Evolutionary conservation across 2,329 filamentous ascomycete genomes (phyloP).

Genomic region (Diplodia sapinea): DNA sequence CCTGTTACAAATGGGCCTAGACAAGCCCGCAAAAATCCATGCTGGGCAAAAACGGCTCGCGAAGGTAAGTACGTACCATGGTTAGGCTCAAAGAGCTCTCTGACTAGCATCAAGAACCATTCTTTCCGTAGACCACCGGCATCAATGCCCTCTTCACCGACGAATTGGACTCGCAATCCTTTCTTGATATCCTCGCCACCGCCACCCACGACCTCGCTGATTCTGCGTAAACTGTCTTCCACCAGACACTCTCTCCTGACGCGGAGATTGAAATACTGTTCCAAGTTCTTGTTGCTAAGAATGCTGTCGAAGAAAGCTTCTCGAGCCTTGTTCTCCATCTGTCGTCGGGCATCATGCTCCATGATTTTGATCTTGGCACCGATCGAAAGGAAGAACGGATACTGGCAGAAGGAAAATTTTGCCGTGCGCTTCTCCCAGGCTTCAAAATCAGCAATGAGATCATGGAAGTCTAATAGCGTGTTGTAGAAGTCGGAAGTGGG

Average conservation of each 20-base stretch:
- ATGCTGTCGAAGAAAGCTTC: constrained; percentile 93
- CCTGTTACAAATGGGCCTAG: constrained; percentile 6
- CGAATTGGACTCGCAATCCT: constrained; percentile 81
- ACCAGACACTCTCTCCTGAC: constrained; percentile 85
- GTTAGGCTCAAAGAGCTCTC: constrained; percentile 89
- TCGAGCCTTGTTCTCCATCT: constrained; percentile 87
- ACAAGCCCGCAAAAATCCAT: background rate
- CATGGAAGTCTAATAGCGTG: constrained; percentile 82
- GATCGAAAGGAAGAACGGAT: constrained; percentile 89
- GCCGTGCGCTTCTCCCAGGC: constrained; percentile 77
- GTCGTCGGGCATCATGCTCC: constrained; percentile 83
- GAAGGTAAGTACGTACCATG: constrained; percentile 66
- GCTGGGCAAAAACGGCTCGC: background rate
- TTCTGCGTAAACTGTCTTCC: constrained; percentile 82
- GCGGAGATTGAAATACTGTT: constrained; percentile 77
- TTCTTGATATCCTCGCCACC: constrained; percentile 89
- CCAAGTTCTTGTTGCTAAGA: constrained; percentile 72
- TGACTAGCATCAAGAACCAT: constrained; percentile 87
- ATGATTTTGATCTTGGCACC: constrained; percentile 91
- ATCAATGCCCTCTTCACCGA: constrained; percentile 89
- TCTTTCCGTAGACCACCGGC: constrained; percentile 89
- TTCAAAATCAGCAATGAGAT: constrained; percentile 85
- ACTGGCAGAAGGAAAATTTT: constrained; percentile 89
- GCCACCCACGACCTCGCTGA: constrained; percentile 83
- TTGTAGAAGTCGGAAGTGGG: constrained; percentile 88